phyloP scores from a whole-genome alignment of 805 yeast genomes.

The Candida pini region DNA sequence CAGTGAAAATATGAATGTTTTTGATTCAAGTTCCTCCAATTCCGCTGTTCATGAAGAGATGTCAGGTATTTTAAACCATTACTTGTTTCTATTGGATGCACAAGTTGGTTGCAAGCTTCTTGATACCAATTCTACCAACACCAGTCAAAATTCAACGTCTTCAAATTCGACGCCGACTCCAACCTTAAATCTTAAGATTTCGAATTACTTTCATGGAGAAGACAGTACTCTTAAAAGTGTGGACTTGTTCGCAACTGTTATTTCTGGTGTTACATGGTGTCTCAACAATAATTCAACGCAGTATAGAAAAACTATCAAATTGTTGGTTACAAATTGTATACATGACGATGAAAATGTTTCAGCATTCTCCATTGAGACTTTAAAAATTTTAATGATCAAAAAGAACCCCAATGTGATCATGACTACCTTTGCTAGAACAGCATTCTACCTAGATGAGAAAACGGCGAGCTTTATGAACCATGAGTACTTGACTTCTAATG shows the following conservation, averaged over 20 bases:
- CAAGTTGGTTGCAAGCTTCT: conserved; percentile 41
- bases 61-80: conserved; percentile 46
- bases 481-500: conserved; percentile 54
- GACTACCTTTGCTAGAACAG: conserved; percentile 69
- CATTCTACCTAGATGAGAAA: conserved; percentile 73
- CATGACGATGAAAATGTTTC: conserved; percentile 63
- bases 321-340: conserved; percentile 69
- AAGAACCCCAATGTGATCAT: conserved; percentile 66
- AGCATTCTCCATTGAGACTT: conserved; percentile 54
- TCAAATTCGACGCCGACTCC: conserved; percentile 17
- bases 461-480: conserved; percentile 50
- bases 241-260: conserved; percentile 62
- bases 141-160: conserved; percentile 14
- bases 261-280: conserved; percentile 75
- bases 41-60: conserved; percentile 65
- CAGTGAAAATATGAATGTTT: conserved; percentile 33
- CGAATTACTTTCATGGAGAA: conserved; percentile 33
- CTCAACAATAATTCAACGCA: conserved; percentile 40
- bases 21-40: conserved; percentile 40
- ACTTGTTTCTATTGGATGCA: conserved; percentile 56
- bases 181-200: conserved; percentile 30
- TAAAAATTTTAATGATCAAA: conserved; percentile 60
- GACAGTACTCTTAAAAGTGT: conserved; percentile 31
- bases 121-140: conserved; percentile 10
- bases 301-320: conserved; percentile 63